Evolutionary conservation across 257 asterid species (phyloP).

Genomic region (Solanum medicagineum): DNA sequence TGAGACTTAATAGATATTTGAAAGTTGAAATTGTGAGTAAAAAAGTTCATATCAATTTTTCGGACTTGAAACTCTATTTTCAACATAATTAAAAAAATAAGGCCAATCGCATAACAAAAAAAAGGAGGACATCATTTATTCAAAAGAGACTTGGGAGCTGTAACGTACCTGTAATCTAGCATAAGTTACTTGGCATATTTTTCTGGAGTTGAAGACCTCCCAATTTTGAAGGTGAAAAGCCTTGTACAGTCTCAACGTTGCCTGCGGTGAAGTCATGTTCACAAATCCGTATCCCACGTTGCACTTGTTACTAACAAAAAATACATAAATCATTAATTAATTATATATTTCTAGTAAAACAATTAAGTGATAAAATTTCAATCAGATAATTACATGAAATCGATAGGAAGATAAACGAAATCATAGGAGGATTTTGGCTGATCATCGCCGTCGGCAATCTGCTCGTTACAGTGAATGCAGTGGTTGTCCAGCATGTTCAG

Average conservation of each 20-base stretch:
- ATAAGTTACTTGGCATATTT: conserved; percentile 89
- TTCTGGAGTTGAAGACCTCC: conserved; percentile 93
- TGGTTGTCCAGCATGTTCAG: conserved; percentile 98
- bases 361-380: neutral
- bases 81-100: neutral
- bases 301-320: conserved; percentile 63
- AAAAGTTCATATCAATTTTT: neutral
- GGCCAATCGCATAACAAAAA: neutral
- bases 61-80: neutral
- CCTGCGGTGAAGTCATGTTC: conserved; percentile 99
- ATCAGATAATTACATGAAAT: conserved; percentile 47
- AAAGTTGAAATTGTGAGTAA: neutral
- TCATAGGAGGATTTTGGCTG: conserved; percentile 78
- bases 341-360: neutral
- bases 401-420: conserved; percentile 93
- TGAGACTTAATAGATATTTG: neutral
- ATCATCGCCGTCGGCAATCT: conserved; percentile 59
- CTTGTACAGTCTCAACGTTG: conserved; percentile 74
- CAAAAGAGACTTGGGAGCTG: neutral
- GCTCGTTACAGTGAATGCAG: conserved; percentile 96
- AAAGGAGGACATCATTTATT: too few relatives aligned
- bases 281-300: conserved; percentile 98
- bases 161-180: conserved; percentile 78
- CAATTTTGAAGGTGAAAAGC: conserved; percentile 88
- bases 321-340: neutral